Evolutionary conservation across 1,284 basidiomycete species (phyloP), one percentile per base, ranked within the genome.

Genomic region (Athelia sp.): DNA sequence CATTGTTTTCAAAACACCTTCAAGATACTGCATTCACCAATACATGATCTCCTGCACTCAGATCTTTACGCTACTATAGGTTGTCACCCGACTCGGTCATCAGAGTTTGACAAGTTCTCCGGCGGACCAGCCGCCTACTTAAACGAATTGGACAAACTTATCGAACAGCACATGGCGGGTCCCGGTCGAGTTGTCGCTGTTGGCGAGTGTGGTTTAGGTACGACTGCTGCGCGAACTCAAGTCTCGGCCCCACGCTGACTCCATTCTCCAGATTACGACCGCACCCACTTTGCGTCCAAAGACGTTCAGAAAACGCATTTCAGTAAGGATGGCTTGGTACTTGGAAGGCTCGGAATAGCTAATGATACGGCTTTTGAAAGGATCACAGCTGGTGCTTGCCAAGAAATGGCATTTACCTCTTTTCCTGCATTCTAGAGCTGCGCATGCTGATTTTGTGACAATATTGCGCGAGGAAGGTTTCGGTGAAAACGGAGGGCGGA

Each of bases 121-220:
- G 76, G 70, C 6, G 86, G 89, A 0, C 76, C 80, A 1, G 75
- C 77, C 1, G 83, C 71, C 2, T 95, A 93, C 60, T 65, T 93
- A 6, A 54, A 68, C 13, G 79, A 75, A 11, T 67, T 93, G 18
- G 81, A 83, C 52, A 61, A 70, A 13, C 58, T 90, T 1, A 78
- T 92, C 21, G 63, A 62, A 15, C 57, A 64, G n/a, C 76, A 87
- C 65, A 62, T 81, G 14, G 70, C 70, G 4, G 79, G 80, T 1
- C 70, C 66, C 51, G 82, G 81, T 23, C 71, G 83, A 46, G 80
- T 82, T 15, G 83, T 92, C 8, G 89, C 90, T 0, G 68, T 95
- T 1, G 93, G 93, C 15, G 93, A 95, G 69, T 91, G 92, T 56
- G 93, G 93, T 10, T 69, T 95, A 32, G 88, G 88, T 89, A 56